Base-by-base conservation (phyloP, 164 flowering plant genomes). In the Aristolochia contorta region DNA sequence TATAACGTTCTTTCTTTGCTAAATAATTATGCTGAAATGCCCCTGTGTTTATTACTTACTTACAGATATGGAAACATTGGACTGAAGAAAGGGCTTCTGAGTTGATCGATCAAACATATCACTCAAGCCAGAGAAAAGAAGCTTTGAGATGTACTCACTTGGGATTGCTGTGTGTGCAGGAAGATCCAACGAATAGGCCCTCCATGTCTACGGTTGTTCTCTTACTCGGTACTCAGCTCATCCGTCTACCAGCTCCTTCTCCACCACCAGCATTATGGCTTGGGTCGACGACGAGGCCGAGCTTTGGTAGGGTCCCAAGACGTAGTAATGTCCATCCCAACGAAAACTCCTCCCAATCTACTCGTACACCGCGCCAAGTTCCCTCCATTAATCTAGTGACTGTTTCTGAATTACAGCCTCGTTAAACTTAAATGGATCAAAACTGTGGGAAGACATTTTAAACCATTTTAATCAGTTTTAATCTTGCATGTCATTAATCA, bases 161-260 rank as follows among this genome's bases (percentile, higher is more conserved):
- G 9, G 83, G 71, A 0, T 63, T 79, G 24, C 57, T 80, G 9
- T 80, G 85, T 47, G 80, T 75, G 22, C 79, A 79, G 63, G 75
- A 79, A 68, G 62, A 68, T 54, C 60, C 41, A 7, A 69, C 50
- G 0, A 47, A 52, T 1, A 69, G 84, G 58, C 89, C 85, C 21
- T 74, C 71, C 20, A 80, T 84, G 82, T 71, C 72, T 2, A 22
- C 67, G 16, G 66, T 81, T 6, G 62, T 63, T 45, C 58, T 74
- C 4, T 75, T 79, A 82, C 80, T 83, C 54, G 66, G 41, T 19
- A 75, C 71, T 63, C 50, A 22, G 56, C 74, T 80, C 1, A 2
- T 60, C 18, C 48, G 70, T 15, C 71, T 80, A 1, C 56, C 75
- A n/a, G 14, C 61, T 6, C 89, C 85, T 19, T 67, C 73, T 4